Percentiles rank a stretch among this genome's conserved stretches.
phyloP scores from a whole-genome alignment of 23 red algal genomes.

The Pyropia haitanensis region DNA sequence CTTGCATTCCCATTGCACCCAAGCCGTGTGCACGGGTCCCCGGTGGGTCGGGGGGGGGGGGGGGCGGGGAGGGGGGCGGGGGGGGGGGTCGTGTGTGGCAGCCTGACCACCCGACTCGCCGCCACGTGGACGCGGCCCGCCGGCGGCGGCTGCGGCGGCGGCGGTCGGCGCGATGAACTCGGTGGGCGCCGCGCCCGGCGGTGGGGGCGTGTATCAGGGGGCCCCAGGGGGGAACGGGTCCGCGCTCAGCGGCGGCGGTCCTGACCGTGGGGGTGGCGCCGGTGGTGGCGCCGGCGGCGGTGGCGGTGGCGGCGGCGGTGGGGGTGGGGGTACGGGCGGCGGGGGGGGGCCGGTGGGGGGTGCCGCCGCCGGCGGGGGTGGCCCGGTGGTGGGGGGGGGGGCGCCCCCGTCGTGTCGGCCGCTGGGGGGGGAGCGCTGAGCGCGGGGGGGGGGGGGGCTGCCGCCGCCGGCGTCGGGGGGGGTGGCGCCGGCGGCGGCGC shows the following conservation, averaged over 20 bases:
- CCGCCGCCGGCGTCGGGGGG: neutral
- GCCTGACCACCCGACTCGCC: too few species aligned
- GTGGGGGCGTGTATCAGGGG: conserved; percentile 1
- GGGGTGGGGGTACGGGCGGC: neutral
- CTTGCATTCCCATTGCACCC: too few species aligned
- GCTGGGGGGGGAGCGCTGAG: neutral
- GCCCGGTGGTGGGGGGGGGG: neutral
- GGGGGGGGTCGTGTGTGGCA: too few species aligned
- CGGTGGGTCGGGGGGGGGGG: too few species aligned
- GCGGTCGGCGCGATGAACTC: neutral
- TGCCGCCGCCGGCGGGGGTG: neutral
- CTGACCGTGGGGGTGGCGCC: neutral
- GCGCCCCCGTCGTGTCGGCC: neutral
- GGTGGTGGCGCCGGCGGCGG: conserved; percentile 11
- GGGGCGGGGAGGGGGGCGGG: too few species aligned
- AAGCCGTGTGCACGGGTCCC: too few species aligned
- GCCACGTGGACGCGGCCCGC: neutral
- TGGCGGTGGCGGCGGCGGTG: conserved; percentile 12
- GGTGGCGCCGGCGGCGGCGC: conserved; percentile 1
- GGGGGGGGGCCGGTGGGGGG: neutral
- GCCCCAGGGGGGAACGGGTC: neutral
- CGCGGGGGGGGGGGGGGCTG: neutral
- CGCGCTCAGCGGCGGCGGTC: neutral
- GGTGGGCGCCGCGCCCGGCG: neutral
- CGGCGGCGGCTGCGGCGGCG: neutral